Evolutionary conservation across 2,329 filamentous ascomycete genomes (phyloP).

Genomic region (Curvularia sp.): DNA sequence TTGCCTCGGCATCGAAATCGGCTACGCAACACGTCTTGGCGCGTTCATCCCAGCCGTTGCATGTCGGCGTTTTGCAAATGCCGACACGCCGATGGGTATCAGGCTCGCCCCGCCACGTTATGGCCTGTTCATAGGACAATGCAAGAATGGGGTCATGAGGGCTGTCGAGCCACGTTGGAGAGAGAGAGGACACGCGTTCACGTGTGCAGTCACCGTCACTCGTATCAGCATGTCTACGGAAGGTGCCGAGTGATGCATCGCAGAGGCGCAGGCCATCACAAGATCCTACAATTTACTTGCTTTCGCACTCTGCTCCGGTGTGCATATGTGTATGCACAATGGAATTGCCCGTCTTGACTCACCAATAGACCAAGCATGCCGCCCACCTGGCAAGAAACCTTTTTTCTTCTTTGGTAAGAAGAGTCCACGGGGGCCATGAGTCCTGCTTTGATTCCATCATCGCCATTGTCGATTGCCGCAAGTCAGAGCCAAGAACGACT

Average conservation of each 20-base stretch:
- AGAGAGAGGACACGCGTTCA: not conserved
- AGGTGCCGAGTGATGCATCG: not conserved
- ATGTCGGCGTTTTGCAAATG: conserved; percentile 12
- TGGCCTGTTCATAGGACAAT: not conserved
- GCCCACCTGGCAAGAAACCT: not conserved
- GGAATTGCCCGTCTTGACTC: not conserved
- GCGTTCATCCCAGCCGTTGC: conserved; percentile 1
- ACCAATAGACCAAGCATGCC: not conserved
- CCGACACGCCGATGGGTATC: conserved; percentile 22
- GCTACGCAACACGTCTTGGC: conserved; percentile 7
- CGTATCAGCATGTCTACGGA: not conserved
- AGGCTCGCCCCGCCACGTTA: not conserved
- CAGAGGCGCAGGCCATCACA: too few relatives aligned
- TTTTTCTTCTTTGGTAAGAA: not conserved
- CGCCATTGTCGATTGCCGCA: not conserved
- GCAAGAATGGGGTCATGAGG: not conserved
- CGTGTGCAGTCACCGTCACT: not conserved
- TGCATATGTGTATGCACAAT: not conserved
- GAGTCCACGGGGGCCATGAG: too few relatives aligned
- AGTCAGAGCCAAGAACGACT: not conserved
- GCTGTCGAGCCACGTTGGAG: not conserved
- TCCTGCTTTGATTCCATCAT: not conserved
- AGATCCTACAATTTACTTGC: too few relatives aligned
- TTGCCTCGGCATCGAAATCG: not conserved
- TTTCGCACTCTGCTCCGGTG: not conserved